Evolutionary conservation across 768 basidiomycete genomes (phyloP), one percentile per base, ranked within the genome.

Genomic region (Rhizopogon vesiculosus): DNA sequence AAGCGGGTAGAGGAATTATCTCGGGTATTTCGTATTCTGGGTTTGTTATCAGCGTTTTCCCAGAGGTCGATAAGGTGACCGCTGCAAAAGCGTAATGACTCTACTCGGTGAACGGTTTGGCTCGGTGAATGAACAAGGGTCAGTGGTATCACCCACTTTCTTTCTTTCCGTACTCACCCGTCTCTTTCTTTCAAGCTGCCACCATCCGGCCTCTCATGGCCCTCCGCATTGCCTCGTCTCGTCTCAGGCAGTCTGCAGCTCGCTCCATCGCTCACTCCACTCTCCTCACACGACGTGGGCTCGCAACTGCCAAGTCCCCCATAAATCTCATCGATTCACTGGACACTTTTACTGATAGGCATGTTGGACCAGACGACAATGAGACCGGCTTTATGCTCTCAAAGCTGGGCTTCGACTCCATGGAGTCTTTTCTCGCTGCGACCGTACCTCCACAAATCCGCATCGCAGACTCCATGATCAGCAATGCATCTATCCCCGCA

Each of bases 341-440:
- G 60, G 96, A 99, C 74, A 89, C 86, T 35, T 98, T 98, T 74
- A 70, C 85, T 44, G 85, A 91, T 62, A 85, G 96, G 33, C 96
- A 99, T 71, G 85, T 98, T 62, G 97, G 96, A 13, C 96, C 96
- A 13, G 87, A 94, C 66, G 83, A 84, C 56, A 70, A 74, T n/a
- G 93, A 96, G 72, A 82, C 87, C 25, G 73, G 80, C 2, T 76
- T 77, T 44, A 98, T 98, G 96, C 88, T 99, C 58, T 73, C 79
- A 3, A 76, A 79, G 56, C 73, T 99, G 29, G 95, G 95, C 25
- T 97, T 91, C 68, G 74, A 85, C 57, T 85, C 88, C 40, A 87
- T 98, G 81, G 93, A 97, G 48, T 85, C 83, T 25, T 99, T 99
- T 73, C 78, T 98, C 39, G 74, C 76, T 16, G 91, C 84, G 53